Evolutionary conservation across 768 basidiomycete genomes (phyloP), one percentile per base, ranked within the genome.

Genomic region (Psilocybe cubensis): DNA sequence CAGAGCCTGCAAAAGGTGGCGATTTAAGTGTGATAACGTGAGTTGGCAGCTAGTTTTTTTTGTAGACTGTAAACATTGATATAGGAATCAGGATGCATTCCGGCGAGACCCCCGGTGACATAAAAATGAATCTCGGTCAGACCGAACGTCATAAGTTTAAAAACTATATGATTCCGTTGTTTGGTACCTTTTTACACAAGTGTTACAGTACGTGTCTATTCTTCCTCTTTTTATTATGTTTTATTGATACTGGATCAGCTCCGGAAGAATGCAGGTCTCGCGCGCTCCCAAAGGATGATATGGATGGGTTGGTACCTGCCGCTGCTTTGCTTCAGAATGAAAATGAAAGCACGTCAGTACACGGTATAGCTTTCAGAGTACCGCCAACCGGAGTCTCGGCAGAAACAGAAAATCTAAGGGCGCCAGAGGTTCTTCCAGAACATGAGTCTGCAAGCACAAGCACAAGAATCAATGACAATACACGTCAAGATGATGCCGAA

Each of bases 121-220:
- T 56, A 8, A 60, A 60, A 11, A 51, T 60, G 46, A 60, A 56
- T 17, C 56, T 60, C 20, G 59, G 59, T 12, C 42, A 43, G 7
- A 2, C 31, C 3, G 47, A 56, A 47, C 54, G 41, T 17, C 24
- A 9, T 3, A 2, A 25, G 12, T 53, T 42, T 25, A 53, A 53
- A 40, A 42, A 42, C 21, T 18, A 25, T 14, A 28, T 60, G n/a
- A 28, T 60, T 4, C 59, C 59, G 12, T 24, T 56, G 10, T 56
- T 49, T 28, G 55, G 55, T 4, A 14, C 14, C 1, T 56, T 49
- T 40, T 33, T 56, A 4, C 18, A 50, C 9, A 56, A 49, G 31
- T 56, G 47, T 25, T 56, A 25, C 55, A 28, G 55, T 56, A 49
- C 24, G 55, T 33, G 12, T 12, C 12, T 33, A 12, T 7, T 12